Percentiles rank a stretch among this genome's conserved stretches.
These are phyloP conservation scores for Hyaloraphidium curvatum DNA, from an alignment of 192 early-diverging fungal genomes.

Conservation along the genomic window DNA sequence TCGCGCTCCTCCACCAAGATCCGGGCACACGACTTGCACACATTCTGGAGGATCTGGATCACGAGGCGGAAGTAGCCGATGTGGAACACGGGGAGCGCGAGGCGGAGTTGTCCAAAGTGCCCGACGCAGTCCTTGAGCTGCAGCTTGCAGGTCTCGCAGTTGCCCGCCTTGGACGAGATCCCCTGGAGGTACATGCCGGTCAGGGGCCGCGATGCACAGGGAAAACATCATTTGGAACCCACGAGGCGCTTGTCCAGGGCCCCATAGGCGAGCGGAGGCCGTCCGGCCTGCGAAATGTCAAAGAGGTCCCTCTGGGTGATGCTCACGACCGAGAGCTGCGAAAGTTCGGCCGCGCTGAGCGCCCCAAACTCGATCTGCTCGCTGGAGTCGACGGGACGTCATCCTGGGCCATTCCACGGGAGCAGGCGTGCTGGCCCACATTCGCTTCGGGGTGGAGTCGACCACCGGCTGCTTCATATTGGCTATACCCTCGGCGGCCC, in stretches of 20 bases:
- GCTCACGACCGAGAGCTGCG: slow-evolving; percentile 75
- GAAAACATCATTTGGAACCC: slow-evolving; percentile 9
- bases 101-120: slow-evolving; percentile 85
- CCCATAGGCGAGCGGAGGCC: slow-evolving; percentile 65
- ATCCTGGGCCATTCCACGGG: background rate
- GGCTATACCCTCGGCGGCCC: no score
- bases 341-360: slow-evolving; percentile 69
- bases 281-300: slow-evolving; percentile 42
- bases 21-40: slow-evolving; percentile 86
- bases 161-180: slow-evolving; percentile 57
- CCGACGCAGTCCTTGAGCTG: slow-evolving; percentile 79
- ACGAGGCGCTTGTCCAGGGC: slow-evolving; percentile 80
- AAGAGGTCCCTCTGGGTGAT: slow-evolving; percentile 74
- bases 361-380: slow-evolving; percentile 92
- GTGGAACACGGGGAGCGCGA: slow-evolving; percentile 91
- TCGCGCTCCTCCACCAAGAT: slow-evolving; percentile 71
- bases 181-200: slow-evolving; percentile 26
- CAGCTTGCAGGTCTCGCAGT: slow-evolving; percentile 81
- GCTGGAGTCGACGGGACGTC: slow-evolving; percentile 16
- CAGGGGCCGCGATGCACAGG: no score
- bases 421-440: background rate
- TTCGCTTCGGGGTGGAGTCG: slow-evolving; percentile 14
- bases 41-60: slow-evolving; percentile 78
- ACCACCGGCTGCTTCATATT: slow-evolving; percentile 17
- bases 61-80: slow-evolving; percentile 91